Conservation (phyloP, 2,329 filamentous ascomycete species). For the Eurotiales sp. region DNA sequence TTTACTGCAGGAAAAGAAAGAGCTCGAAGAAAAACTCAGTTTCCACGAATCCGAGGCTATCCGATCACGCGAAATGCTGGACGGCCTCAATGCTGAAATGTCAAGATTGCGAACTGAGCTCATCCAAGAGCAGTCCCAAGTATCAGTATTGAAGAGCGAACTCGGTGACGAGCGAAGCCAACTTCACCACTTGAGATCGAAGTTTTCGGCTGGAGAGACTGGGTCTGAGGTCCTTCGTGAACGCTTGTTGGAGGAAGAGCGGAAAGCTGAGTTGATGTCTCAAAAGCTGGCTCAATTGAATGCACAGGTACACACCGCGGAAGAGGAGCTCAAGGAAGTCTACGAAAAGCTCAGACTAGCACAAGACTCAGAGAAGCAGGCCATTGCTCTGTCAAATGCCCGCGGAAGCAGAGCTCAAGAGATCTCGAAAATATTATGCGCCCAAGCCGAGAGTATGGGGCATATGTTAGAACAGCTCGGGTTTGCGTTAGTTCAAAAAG, state of each 20-base stretch:
- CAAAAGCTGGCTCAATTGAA: slow-evolving; percentile 71
- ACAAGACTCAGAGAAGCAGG: slow-evolving; percentile 29
- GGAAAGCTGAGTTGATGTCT: slow-evolving; percentile 62
- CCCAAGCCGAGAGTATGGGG: slow-evolving; percentile 78
- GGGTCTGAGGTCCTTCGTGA: slow-evolving; percentile 75
- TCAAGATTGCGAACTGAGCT: slow-evolving; percentile 55
- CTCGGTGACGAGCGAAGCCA: slow-evolving; percentile 66
- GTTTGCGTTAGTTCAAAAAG: slow-evolving; percentile 73
- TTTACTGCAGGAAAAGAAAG: slow-evolving; percentile 61
- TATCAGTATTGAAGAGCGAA: slow-evolving; percentile 46
- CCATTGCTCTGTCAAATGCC: slow-evolving; percentile 58
- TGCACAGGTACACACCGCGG: slow-evolving; percentile 69
- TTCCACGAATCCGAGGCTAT: slow-evolving; percentile 58
- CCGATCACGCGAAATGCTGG: slow-evolving; percentile 50
- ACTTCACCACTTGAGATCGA: slow-evolving; percentile 63
- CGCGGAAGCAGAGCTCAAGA: slow-evolving; percentile 74
- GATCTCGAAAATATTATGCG: slow-evolving; percentile 75
- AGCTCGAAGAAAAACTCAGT: slow-evolving; percentile 52
- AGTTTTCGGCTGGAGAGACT: slow-evolving; percentile 77
- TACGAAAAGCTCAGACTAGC: slow-evolving; percentile 54
- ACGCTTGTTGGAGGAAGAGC: slow-evolving; percentile 71
- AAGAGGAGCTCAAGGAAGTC: slow-evolving; percentile 68
- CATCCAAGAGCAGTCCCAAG: slow-evolving; percentile 45
- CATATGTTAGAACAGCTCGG: slow-evolving; percentile 82
- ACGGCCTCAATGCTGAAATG: slow-evolving; percentile 50